Evolutionary conservation across 2,329 filamentous ascomycete species (phyloP), one percentile per base, ranked within the genome.

Genomic region (Davidsoniella virescens): DNA sequence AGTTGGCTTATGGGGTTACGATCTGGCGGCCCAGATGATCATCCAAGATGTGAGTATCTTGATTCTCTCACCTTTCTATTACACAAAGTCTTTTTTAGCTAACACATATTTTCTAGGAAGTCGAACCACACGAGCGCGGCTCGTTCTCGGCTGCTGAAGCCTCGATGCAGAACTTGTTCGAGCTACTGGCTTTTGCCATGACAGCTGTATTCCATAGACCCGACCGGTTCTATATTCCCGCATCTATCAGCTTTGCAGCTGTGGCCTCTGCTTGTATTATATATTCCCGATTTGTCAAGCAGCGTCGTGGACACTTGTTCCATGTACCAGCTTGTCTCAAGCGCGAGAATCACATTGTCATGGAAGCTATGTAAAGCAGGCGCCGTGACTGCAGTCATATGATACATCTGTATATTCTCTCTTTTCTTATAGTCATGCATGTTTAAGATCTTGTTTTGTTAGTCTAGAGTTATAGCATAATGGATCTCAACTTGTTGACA

Each of bases 141-240:
- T 65, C 70, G 0, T 87, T 88, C 56, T 86, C 82, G 0, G 67
- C 80, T 0, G 71, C 77, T 6, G 84, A 88, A 60, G 72, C 78
- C 7, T 71, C 77, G 0, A 69, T 79, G 38, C 83, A 87, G 59
- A 87, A 79, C 54, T 56, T 74, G 0, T 86, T 85, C 54, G 82
- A 87, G 61, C 68, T 87, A 44, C 61, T 78, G 1, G 79, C 81
- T 0, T 87, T 77, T 58, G 69, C 69, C 0, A 70, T 72, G 0
- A 87, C 83, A 0, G 77, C 85, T 53, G 59, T 80, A 3, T 85
- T 80, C 54, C 68, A 73, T 1, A 64, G 65, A 0, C 82, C 82
- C 0, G 68, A 72, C 3, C 70, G 84, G 57, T 87, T 87, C 59
- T 67, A 67, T 50, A 79, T 73, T 59, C 81, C 82, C 0, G 72